Base-by-base conservation (phyloP, 148 eudicot species). In the Euryodendron excelsum region DNA sequence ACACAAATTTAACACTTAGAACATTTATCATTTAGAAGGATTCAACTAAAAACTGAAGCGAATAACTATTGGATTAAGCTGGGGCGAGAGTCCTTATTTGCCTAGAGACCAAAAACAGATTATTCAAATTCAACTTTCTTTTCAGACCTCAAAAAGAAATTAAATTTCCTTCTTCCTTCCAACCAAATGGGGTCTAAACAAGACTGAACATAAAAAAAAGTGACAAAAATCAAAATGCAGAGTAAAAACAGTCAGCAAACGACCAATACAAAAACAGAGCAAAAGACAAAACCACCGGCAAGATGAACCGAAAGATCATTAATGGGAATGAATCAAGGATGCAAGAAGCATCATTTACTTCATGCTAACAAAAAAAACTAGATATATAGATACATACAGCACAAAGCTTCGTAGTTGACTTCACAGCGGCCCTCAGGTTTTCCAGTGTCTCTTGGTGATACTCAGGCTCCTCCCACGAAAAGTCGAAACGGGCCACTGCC, bases 401-500 rank as follows among this genome's bases (percentile, higher is more conserved):
- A 82, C 99, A 96, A 11, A 96, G 92, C 79, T 93, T 96, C 85
- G 84, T 89, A 50, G 98, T 91, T 79, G 85, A 71, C 85, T 90
- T 96, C 71, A 96, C 91, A 47, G 99, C 95, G 5, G 77, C 55
- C 90, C 83, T 96, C 92, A 96, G 73, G 80, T 96, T 96, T 74
- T 92, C 95, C 84, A 96, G 85, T 48, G 99, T 96, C 80, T 85
- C 88, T 52, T 93, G 97, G 67, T 96, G 99, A 84, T 80, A 87
- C 62, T 85, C 91, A 28, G 91, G 78, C 15, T 90, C 91, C 75
- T 92, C 95, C 98, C 88, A 93, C 8, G 98, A 96, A 85, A 93
- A 93, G 74, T 96, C 99, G 81, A 96, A 96, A 81, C 99, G 89
- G 66, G 98, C 99, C 45, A 93, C 98, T 96, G 83, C 76, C 72